Evolutionary conservation across 2,329 filamentous ascomycete species (phyloP).

Genomic region (Xylariaceae sp.): DNA sequence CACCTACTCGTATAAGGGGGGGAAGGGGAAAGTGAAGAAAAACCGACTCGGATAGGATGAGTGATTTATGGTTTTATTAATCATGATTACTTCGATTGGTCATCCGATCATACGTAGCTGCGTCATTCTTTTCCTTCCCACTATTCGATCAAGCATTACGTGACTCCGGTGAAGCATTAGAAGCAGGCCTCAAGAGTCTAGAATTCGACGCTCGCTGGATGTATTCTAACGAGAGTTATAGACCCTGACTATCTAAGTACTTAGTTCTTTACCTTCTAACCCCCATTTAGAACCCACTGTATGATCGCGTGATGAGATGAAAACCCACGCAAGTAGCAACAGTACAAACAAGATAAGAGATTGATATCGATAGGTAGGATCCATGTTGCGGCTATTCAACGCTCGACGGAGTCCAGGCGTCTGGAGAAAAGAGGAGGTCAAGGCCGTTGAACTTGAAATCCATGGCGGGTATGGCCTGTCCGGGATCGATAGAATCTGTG

Average conservation of each 20-base stretch:
- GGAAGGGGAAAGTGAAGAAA: no score
- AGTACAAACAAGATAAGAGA: background rate
- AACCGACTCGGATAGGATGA: no score
- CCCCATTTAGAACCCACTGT: background rate
- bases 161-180: no score
- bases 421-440: slow-evolving; percentile 26
- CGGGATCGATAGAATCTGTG: slow-evolving; percentile 11
- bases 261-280: background rate
- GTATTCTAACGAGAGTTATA: background rate
- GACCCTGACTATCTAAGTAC: background rate
- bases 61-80: no score
- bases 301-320: background rate
- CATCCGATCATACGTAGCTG: no score
- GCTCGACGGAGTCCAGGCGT: slow-evolving; percentile 29
- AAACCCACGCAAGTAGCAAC: background rate
- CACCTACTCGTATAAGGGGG: no score
- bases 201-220: background rate
- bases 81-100: no score
- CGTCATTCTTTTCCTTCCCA: no score
- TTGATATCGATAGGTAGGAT: background rate
- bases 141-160: no score
- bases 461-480: slow-evolving; percentile 20
- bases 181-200: background rate
- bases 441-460: slow-evolving; percentile 29
- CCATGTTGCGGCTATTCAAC: slow-evolving; percentile 18